Percentiles rank a stretch among this genome's conserved stretches.
These are phyloP conservation scores for Glaciozyma martinii DNA, from an alignment of 768 basidiomycete species.

Conservation along the genomic window DNA sequence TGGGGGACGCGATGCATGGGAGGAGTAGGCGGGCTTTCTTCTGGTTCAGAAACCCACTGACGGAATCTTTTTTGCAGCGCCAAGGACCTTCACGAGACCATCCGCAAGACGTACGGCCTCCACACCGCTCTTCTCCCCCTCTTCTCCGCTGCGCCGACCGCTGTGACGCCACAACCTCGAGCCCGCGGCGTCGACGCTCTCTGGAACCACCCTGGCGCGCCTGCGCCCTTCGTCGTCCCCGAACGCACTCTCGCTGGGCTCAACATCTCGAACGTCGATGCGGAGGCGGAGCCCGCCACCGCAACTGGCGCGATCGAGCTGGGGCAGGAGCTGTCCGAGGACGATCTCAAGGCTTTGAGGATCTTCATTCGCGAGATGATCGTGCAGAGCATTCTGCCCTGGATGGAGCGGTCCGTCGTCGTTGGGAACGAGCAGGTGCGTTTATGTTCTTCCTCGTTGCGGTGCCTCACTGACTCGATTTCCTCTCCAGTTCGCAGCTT, in stretches of 20 bases:
- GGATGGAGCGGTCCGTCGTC: constrained; percentile 89
- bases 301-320: not conserved
- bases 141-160: constrained; percentile 1
- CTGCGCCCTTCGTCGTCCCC: not conserved
- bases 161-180: not conserved
- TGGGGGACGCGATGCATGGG: not conserved
- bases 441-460: constrained; percentile 1
- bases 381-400: constrained; percentile 79
- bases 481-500: constrained; percentile 25
- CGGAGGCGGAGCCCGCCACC: not conserved
- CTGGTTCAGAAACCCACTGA: not conserved
- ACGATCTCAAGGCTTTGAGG: constrained; percentile 64
- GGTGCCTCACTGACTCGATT: no score
- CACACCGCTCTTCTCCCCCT: constrained; percentile 21
- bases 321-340: constrained; percentile 14
- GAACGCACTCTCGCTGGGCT: not conserved
- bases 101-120: constrained; percentile 24
- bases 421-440: constrained; percentile 85
- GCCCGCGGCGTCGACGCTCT: not conserved
- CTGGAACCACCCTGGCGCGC: not conserved
- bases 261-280: not conserved
- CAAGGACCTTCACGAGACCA: constrained; percentile 19
- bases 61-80: not conserved
- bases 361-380: constrained; percentile 79
- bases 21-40: not conserved